Evolutionary conservation across 2,329 filamentous ascomycete species (phyloP).

Genomic region (Exophiala alcalophila): DNA sequence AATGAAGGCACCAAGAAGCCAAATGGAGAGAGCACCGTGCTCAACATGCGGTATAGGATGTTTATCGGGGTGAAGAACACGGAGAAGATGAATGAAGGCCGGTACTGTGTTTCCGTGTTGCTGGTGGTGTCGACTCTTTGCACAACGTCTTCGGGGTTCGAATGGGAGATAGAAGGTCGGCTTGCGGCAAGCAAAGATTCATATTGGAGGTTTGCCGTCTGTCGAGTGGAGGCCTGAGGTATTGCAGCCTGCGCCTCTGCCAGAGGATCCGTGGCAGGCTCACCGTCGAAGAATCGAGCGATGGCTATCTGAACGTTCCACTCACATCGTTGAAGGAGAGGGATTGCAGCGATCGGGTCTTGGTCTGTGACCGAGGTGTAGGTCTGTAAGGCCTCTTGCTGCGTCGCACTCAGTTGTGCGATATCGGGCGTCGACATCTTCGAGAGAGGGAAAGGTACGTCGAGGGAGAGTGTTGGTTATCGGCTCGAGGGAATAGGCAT

Average conservation of each 20-base stretch:
- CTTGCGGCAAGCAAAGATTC: slow-evolving; percentile 49
- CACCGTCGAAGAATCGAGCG: slow-evolving; percentile 95
- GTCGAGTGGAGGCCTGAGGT: slow-evolving; percentile 61
- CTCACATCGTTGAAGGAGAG: slow-evolving; percentile 78
- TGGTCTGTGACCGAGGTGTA: slow-evolving; percentile 87
- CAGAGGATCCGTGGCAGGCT: slow-evolving; percentile 70
- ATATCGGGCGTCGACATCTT: slow-evolving; percentile 52
- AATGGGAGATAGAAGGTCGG: slow-evolving; percentile 29
- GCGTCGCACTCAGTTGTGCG: slow-evolving; percentile 67
- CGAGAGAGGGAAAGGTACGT: slow-evolving; percentile 5
- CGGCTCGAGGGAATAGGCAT: slow-evolving; percentile 6
- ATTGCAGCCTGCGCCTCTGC: slow-evolving; percentile 70
- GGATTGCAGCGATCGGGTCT: slow-evolving; percentile 69
- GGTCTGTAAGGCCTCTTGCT: slow-evolving; percentile 82
- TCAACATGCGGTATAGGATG: slow-evolving; percentile 68
- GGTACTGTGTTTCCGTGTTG: slow-evolving; percentile 61
- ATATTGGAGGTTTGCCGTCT: slow-evolving; percentile 70
- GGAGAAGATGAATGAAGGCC: slow-evolving; percentile 71
- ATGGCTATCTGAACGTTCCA: slow-evolving; percentile 99
- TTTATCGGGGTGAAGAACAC: slow-evolving; percentile 79
- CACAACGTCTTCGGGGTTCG: slow-evolving; percentile 28
- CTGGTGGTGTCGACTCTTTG: slow-evolving; percentile 72
- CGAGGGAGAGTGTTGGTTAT: slow-evolving; percentile 5
- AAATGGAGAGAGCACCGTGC: slow-evolving; percentile 72
- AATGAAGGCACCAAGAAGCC: slow-evolving; percentile 65